Conservation (phyloP, 805 yeast genomes). For the Pichia cabralensis region DNA sequence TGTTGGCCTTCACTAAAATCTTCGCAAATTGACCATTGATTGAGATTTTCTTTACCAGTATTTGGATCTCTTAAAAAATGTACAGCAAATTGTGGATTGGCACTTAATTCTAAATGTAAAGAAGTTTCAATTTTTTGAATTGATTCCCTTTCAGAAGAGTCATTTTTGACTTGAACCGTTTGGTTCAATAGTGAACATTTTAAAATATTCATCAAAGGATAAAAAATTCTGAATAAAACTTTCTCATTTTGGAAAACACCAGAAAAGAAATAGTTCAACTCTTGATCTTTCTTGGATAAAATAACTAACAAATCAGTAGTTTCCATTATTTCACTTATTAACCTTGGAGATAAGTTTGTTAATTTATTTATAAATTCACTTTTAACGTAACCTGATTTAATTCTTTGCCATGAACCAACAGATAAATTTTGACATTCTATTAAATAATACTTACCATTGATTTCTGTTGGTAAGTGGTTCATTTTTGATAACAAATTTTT, state of each 20-base stretch:
- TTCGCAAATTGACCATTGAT: constrained; percentile 74
- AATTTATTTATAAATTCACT: constrained; percentile 33
- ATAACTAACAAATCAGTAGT: constrained; percentile 65
- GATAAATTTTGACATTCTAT: constrained; percentile 59
- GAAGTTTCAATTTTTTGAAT: constrained; percentile 23
- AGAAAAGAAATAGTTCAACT: constrained; percentile 69
- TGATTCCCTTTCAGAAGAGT: neutral
- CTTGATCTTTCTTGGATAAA: constrained; percentile 58
- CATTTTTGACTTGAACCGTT: constrained; percentile 10
- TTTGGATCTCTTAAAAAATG: constrained; percentile 49
- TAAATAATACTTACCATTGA: constrained; percentile 56
- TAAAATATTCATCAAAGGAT: constrained; percentile 50
- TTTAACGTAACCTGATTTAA: constrained; percentile 50
- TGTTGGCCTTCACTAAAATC: constrained; percentile 81
- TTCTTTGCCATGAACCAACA: constrained; percentile 76
- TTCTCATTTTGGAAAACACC: constrained; percentile 60
- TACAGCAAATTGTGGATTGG: constrained; percentile 72
- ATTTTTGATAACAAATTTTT: constrained; percentile 13
- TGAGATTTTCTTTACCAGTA: constrained; percentile 35
- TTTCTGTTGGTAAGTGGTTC: constrained; percentile 34
- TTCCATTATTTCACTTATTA: constrained; percentile 53
- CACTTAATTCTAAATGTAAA: constrained; percentile 25
- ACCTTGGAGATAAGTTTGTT: constrained; percentile 57
- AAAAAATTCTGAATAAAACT: constrained; percentile 63
- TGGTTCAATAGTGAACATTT: constrained; percentile 47